Conservation (phyloP, 2,329 filamentous ascomycete genomes). For the Neospermospora avenae region DNA sequence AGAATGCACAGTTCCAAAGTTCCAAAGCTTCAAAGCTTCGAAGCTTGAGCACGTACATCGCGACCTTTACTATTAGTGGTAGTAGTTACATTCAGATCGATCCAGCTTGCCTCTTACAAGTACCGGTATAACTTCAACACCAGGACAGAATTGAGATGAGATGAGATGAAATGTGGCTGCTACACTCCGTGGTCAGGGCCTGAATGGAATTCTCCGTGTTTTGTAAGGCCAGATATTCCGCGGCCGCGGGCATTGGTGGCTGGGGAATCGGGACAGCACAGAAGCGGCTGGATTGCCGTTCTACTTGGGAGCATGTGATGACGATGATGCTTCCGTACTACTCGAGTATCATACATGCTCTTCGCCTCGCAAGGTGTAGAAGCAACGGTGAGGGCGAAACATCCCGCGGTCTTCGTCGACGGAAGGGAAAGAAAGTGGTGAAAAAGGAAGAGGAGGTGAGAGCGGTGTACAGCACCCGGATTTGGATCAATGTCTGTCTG, state of each 20-base stretch:
- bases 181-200: background rate
- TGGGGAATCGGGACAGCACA: background rate
- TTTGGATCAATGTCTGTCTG: background rate
- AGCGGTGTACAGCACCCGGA: slow-evolving; percentile 2
- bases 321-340: background rate
- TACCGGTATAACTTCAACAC: too few relatives aligned
- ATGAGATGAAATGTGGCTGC: background rate
- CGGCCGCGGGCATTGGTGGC: background rate
- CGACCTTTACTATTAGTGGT: too few relatives aligned
- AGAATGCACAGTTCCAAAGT: too few relatives aligned
- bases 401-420: background rate
- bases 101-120: too few relatives aligned
- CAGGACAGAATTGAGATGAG: background rate
- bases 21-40: too few relatives aligned
- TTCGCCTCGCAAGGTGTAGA: background rate
- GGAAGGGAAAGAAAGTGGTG: background rate
- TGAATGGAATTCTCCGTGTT: background rate
- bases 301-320: background rate
- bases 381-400: slow-evolving; percentile 1
- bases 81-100: too few relatives aligned
- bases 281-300: too few relatives aligned
- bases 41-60: too few relatives aligned
- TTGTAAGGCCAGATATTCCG: background rate
- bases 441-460: background rate
- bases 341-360: too few relatives aligned